Percentiles rank a stretch among this genome's conserved stretches.
Conservation (phyloP, 2,329 filamentous ascomycete genomes). For the Apiospora arundinis region DNA sequence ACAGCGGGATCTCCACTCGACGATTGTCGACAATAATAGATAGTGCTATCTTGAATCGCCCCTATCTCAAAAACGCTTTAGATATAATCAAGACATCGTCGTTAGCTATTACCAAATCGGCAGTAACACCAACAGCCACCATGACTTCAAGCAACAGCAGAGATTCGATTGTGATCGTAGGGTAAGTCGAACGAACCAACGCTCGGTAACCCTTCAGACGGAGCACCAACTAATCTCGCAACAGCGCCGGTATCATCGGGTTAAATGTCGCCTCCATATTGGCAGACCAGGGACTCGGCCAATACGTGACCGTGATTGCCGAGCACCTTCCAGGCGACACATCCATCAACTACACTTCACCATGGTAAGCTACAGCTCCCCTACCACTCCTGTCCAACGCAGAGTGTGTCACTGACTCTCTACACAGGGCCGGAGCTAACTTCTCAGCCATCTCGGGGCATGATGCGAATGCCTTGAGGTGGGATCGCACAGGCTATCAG, state of each 20-base stretch:
- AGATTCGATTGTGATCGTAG: not conserved
- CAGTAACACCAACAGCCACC: not conserved
- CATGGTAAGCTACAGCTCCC: slow-evolving; percentile 40
- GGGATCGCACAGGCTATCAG: slow-evolving; percentile 48
- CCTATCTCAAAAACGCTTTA: not conserved
- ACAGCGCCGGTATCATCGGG: slow-evolving; percentile 47
- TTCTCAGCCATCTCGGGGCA: slow-evolving; percentile 51
- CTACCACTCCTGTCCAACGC: not conserved
- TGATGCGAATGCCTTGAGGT: slow-evolving; percentile 48
- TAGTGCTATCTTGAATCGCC: not conserved
- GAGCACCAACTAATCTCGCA: not conserved
- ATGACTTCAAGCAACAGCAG: not conserved
- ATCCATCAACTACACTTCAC: slow-evolving; percentile 47
- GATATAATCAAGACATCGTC: too few species aligned
- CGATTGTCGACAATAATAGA: not conserved
- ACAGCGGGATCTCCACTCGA: not conserved
- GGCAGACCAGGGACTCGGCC: slow-evolving; percentile 41
- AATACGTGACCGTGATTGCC: slow-evolving; percentile 44
- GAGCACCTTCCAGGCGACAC: slow-evolving; percentile 50
- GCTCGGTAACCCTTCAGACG: not conserved
- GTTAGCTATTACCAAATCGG: not conserved
- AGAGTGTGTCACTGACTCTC: not conserved
- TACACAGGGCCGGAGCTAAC: slow-evolving; percentile 51
- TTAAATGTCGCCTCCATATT: slow-evolving; percentile 47
- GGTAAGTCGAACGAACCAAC: not conserved